phyloP scores from a whole-genome alignment of 805 yeast genomes.

The Saccharomyces paradoxus region DNA sequence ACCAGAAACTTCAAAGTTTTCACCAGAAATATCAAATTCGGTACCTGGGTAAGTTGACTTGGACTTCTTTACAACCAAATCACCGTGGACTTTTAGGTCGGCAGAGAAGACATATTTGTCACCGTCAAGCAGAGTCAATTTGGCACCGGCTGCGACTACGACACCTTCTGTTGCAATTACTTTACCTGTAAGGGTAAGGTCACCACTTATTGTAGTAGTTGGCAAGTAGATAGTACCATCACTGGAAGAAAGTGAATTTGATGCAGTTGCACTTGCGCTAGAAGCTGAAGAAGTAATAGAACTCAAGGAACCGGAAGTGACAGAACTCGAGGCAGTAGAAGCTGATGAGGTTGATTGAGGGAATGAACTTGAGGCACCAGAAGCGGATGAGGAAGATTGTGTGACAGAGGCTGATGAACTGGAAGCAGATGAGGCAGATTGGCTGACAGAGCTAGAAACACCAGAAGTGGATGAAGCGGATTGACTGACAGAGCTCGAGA shows the following conservation, averaged over 20 bases:
- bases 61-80: neutral
- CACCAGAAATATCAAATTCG: neutral
- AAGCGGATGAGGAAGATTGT: neutral
- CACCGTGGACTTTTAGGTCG: neutral
- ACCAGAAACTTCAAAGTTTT: neutral
- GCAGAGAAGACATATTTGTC: neutral
- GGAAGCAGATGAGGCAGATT: neutral
- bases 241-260: neutral
- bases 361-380: neutral
- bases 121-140: constrained; percentile 1
- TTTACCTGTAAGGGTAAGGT: neutral
- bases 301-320: neutral
- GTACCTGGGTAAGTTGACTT: constrained; percentile 1
- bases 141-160: neutral
- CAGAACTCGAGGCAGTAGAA: neutral
- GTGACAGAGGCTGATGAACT: neutral
- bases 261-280: neutral
- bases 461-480: neutral
- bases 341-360: neutral
- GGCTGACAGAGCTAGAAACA: neutral
- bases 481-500: neutral
- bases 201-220: neutral
- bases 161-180: constrained; percentile 2
- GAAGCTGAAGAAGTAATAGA: neutral
- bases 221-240: neutral